Evolutionary conservation across 176 grass and related monocot species (phyloP).

Genomic region (Cymbopogon citratus): DNA sequence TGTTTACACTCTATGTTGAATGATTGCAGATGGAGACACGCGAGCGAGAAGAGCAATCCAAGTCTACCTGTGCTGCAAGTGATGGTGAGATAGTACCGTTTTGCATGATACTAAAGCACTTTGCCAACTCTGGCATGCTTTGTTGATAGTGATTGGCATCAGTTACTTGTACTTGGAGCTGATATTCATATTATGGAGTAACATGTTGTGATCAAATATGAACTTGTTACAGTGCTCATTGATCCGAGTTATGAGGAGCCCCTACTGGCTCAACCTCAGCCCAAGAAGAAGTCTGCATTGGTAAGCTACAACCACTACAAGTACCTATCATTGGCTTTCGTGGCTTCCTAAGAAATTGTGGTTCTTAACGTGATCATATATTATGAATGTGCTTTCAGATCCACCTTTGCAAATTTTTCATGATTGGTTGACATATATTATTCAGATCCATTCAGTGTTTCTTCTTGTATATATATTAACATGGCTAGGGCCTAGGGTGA

Average conservation of each 20-base stretch:
- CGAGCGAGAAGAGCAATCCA: slow-evolving; percentile 43
- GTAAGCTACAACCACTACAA: slow-evolving; percentile 31
- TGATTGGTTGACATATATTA: neutral
- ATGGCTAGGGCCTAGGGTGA: neutral
- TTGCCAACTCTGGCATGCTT: too few species aligned
- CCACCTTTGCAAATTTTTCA: neutral
- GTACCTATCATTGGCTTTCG: neutral
- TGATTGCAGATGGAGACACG: slow-evolving; percentile 59
- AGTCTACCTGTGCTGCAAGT: slow-evolving; percentile 10
- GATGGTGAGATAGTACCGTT: slow-evolving; percentile 1
- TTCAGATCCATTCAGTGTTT: neutral
- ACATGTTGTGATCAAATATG: neutral
- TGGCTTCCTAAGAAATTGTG: neutral
- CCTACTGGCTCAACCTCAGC: slow-evolving; percentile 49
- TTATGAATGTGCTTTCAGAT: neutral
- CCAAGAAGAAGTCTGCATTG: slow-evolving; percentile 46
- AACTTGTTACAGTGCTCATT: slow-evolving; percentile 49
- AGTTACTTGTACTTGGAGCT: neutral
- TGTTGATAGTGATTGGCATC: neutral
- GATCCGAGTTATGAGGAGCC: slow-evolving; percentile 52
- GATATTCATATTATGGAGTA: neutral
- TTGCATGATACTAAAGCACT: neutral
- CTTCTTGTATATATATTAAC: neutral
- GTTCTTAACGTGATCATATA: neutral
- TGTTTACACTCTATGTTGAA: neutral